Percentiles rank a stretch among this genome's conserved stretches.
Evolutionary conservation across 306 rosid species (phyloP).

Genomic region (Potentilla sterilis): DNA sequence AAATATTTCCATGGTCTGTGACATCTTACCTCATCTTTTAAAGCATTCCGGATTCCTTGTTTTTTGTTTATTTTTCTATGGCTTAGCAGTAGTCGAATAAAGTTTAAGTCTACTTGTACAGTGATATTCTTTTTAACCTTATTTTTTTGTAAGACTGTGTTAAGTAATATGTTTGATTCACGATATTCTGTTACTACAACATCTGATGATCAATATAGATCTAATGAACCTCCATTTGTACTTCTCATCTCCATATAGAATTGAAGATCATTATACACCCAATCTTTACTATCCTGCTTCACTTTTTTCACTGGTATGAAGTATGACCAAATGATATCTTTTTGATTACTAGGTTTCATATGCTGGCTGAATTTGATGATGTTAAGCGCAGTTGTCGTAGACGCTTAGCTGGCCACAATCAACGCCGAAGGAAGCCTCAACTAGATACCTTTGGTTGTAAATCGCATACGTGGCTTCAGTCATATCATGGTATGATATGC

Average conservation of each 20-base stretch:
- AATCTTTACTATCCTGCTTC: slow-evolving; percentile 3
- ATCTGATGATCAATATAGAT: neutral
- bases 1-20: neutral
- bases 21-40: no score
- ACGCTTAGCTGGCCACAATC: slow-evolving; percentile 85
- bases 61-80: neutral
- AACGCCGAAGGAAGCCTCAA: slow-evolving; percentile 77
- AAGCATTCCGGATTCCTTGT: no score
- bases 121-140: neutral
- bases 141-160: neutral
- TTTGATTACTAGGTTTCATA: slow-evolving; percentile 59
- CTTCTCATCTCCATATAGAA: neutral
- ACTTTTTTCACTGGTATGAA: slow-evolving; percentile 18
- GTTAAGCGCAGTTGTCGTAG: slow-evolving; percentile 87
- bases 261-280: neutral
- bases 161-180: neutral
- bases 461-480: slow-evolving; percentile 48
- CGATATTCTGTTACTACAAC: neutral
- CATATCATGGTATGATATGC: slow-evolving; percentile 58
- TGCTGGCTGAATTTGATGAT: slow-evolving; percentile 71
- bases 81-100: slow-evolving; percentile 7
- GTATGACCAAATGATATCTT: neutral
- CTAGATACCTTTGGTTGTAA: slow-evolving; percentile 49
- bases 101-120: neutral
- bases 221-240: neutral